phyloP scores from a whole-genome alignment of 148 eudicot genomes.

The Camellia lanceoleosa region DNA sequence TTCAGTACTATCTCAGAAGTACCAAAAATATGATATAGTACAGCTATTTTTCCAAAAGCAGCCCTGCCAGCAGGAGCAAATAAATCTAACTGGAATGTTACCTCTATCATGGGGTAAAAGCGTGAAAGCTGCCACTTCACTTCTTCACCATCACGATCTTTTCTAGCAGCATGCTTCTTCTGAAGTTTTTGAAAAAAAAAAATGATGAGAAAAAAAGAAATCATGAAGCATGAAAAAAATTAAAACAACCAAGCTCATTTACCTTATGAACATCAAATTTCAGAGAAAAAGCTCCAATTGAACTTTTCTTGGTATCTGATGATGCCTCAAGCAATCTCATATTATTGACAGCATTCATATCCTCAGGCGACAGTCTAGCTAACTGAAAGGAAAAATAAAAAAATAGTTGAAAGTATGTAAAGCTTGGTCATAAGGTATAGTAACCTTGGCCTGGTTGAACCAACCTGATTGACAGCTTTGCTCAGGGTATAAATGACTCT shows the following conservation, averaged over 20 bases:
- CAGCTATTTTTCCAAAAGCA: background rate
- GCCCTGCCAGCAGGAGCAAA: background rate
- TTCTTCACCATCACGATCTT: slow-evolving; percentile 85
- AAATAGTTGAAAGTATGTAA: background rate
- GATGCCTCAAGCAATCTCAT: slow-evolving; percentile 79
- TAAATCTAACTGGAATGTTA: slow-evolving; percentile 20
- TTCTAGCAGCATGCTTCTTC: slow-evolving; percentile 85
- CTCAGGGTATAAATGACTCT: too few relatives aligned
- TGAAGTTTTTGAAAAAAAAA: slow-evolving; percentile 17
- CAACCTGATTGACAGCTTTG: too few relatives aligned
- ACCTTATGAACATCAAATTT: slow-evolving; percentile 90
- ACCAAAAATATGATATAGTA: background rate
- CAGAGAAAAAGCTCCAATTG: slow-evolving; percentile 56
- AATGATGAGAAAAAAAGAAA: background rate
- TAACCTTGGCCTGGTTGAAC: too few relatives aligned
- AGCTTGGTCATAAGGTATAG: background rate
- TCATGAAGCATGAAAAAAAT: slow-evolving; percentile 12
- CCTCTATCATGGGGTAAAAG: slow-evolving; percentile 95
- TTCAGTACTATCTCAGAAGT: background rate
- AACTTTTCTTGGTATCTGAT: slow-evolving; percentile 72
- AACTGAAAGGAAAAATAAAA: slow-evolving; percentile 37
- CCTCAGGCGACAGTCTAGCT: slow-evolving; percentile 72
- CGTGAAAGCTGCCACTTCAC: slow-evolving; percentile 79
- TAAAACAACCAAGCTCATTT: slow-evolving; percentile 7
- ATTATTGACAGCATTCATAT: slow-evolving; percentile 80